These are phyloP conservation scores for Ephemerocybe angulata DNA, from an alignment of 768 basidiomycete species.

Conservation along the genomic window DNA sequence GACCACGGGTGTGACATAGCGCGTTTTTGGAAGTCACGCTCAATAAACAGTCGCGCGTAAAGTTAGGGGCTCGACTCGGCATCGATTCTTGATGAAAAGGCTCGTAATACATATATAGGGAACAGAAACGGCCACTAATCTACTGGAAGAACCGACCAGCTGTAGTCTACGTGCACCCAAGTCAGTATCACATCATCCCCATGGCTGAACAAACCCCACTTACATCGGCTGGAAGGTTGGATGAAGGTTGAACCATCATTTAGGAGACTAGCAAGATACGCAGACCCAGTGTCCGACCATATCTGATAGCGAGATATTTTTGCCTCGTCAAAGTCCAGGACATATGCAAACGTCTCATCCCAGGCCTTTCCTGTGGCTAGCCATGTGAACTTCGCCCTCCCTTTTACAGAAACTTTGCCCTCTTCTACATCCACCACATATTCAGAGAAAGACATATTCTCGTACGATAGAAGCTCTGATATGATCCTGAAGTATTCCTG, in stretches of 20 bases:
- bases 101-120: background rate
- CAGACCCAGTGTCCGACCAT: slow-evolving; percentile 67
- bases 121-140: no score
- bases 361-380: slow-evolving; percentile 47
- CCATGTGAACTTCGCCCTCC: slow-evolving; percentile 57
- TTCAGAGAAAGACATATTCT: slow-evolving; percentile 50
- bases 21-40: slow-evolving; percentile 26
- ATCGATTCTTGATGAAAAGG: no score
- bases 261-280: slow-evolving; percentile 48
- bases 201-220: no score
- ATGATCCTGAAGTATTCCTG: slow-evolving; percentile 49
- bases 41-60: slow-evolving; percentile 14
- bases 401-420: slow-evolving; percentile 52
- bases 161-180: no score
- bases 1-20: slow-evolving; percentile 18
- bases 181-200: no score
- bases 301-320: slow-evolving; percentile 61
- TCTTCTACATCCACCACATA: slow-evolving; percentile 51
- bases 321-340: slow-evolving; percentile 55
- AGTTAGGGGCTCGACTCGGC: slow-evolving; percentile 7
- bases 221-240: no score
- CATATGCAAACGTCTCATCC: slow-evolving; percentile 60
- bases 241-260: background rate
- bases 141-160: no score
- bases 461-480: slow-evolving; percentile 42